Evolutionary conservation across 2,329 filamentous ascomycete genomes (phyloP).

Genomic region (Neurospora sp.): DNA sequence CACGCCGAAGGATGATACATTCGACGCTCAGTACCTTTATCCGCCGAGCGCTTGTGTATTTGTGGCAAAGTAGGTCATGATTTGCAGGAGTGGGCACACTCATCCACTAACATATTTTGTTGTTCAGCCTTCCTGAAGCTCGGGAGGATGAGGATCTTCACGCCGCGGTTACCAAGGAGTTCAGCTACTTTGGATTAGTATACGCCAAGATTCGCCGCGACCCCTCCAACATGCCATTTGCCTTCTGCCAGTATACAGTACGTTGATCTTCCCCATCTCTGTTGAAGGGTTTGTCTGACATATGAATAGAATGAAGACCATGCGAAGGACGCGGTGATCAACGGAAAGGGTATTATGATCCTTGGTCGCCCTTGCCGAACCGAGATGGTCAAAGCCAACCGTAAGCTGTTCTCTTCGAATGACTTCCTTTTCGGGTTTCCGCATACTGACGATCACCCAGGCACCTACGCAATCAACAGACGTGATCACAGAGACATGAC

Average conservation of each 20-base stretch:
- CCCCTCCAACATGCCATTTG: conserved; percentile 47
- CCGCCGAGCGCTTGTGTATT: conserved; percentile 51
- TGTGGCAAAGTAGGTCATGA: conserved; percentile 50
- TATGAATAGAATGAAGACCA: conserved; percentile 33
- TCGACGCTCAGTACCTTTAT: conserved; percentile 43
- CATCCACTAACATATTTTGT: conserved; percentile 10
- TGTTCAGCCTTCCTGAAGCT: conserved; percentile 38
- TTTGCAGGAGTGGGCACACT: not conserved
- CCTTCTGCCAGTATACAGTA: conserved; percentile 55
- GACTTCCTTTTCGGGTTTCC: not conserved
- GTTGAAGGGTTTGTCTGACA: conserved; percentile 16
- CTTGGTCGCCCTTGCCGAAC: conserved; percentile 48
- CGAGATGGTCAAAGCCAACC: conserved; percentile 50
- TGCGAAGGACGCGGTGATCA: conserved; percentile 37
- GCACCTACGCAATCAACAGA: conserved; percentile 38
- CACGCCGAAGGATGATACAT: conserved; percentile 5
- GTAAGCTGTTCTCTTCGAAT: conserved; percentile 28
- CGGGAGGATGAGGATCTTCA: conserved; percentile 42
- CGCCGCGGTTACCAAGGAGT: conserved; percentile 40
- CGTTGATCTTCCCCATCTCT: conserved; percentile 18
- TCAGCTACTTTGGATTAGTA: conserved; percentile 44
- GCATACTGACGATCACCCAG: conserved; percentile 26
- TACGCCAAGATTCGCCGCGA: conserved; percentile 57
- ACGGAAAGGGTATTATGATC: conserved; percentile 39
- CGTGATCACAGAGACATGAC: conserved; percentile 28